These are phyloP conservation scores for Scedosporium boydii DNA, from an alignment of 2,329 filamentous ascomycete genomes.

Conservation along the genomic window DNA sequence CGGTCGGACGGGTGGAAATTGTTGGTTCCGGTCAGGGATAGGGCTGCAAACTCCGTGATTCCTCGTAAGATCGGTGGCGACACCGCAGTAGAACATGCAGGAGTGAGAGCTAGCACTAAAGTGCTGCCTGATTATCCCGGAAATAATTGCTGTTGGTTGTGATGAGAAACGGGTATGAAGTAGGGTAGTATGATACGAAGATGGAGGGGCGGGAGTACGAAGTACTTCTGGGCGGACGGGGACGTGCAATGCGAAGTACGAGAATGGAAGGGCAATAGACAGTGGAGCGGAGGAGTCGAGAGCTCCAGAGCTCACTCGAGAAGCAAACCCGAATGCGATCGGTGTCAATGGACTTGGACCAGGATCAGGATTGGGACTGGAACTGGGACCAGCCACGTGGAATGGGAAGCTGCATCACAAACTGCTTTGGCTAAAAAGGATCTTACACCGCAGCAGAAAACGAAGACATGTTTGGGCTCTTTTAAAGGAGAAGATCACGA, in stretches of 20 bases:
- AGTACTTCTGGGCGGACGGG: no score
- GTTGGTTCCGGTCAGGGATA: not conserved
- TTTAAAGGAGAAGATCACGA: no score
- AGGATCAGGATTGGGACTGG: no score
- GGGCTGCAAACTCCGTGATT: not conserved
- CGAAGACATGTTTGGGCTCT: no score
- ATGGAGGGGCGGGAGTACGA: not conserved
- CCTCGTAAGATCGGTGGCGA: not conserved
- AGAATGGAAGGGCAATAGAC: no score
- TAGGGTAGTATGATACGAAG: not conserved
- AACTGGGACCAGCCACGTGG: not conserved
- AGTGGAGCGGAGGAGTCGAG: no score
- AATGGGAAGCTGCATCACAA: not conserved
- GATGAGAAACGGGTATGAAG: not conserved
- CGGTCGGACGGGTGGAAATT: not conserved
- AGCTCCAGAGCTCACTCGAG: not conserved
- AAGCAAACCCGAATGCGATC: not conserved
- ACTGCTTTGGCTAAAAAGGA: no score
- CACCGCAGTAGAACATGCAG: not conserved
- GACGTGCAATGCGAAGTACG: no score
- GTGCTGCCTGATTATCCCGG: no score
- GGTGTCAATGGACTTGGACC: no score
- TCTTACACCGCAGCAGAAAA: no score
- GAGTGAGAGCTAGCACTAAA: not conserved
- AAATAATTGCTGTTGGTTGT: not conserved